Conservation (phyloP, 768 basidiomycete genomes). For the Boletus eberwhitei region DNA sequence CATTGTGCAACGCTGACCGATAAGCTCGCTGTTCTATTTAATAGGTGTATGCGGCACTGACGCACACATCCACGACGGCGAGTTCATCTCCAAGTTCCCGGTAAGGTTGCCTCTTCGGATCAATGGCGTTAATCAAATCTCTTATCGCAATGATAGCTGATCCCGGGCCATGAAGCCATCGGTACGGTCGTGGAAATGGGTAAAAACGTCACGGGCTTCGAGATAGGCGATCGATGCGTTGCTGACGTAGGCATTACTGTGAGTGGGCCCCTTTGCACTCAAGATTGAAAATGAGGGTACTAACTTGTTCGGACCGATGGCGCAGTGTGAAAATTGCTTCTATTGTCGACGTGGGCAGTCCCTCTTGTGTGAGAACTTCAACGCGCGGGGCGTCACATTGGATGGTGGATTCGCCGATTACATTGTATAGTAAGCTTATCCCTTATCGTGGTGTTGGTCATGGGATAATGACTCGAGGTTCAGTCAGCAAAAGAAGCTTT, state of each 20-base stretch:
- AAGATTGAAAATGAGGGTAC: background rate
- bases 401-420: slow-evolving; percentile 92
- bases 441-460: background rate
- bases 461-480: background rate
- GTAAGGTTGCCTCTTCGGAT: slow-evolving; percentile 18
- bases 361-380: slow-evolving; percentile 82
- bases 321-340: slow-evolving; percentile 79
- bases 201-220: slow-evolving; percentile 75
- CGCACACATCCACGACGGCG: slow-evolving; percentile 61
- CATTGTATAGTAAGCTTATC: slow-evolving; percentile 64
- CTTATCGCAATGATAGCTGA: slow-evolving; percentile 42
- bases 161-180: slow-evolving; percentile 74
- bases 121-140: slow-evolving; percentile 18
- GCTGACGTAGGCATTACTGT: slow-evolving; percentile 77
- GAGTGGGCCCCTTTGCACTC: slow-evolving; percentile 24
- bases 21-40: background rate
- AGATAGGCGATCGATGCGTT: slow-evolving; percentile 76
- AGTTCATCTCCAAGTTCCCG: slow-evolving; percentile 65
- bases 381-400: slow-evolving; percentile 72
- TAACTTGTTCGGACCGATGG: background rate
- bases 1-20: background rate
- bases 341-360: slow-evolving; percentile 84
- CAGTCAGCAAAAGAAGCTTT: slow-evolving; percentile 72
- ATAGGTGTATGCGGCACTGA: slow-evolving; percentile 60
- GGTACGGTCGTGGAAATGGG: slow-evolving; percentile 73